phyloP scores from a whole-genome alignment of 1,284 basidiomycete species.

The Macrocybe sp. region DNA sequence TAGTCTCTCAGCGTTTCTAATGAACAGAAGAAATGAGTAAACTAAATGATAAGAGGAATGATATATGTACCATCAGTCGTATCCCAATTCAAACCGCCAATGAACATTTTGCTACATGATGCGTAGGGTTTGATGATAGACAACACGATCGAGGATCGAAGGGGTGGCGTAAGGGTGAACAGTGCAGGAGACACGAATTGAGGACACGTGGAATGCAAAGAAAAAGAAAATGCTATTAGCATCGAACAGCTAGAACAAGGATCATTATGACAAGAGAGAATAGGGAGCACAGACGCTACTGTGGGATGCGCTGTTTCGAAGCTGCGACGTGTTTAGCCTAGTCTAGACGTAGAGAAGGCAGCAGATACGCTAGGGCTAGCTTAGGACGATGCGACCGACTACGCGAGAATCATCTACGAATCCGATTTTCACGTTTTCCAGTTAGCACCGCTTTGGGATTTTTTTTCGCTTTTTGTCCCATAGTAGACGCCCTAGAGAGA shows the following conservation, averaged over 20 bases:
- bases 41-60: slow-evolving; percentile 18
- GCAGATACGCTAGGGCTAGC: slow-evolving; percentile 63
- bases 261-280: slow-evolving; percentile 52
- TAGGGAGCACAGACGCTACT: slow-evolving; percentile 62
- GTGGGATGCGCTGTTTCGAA: slow-evolving; percentile 28
- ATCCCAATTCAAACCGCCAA: slow-evolving; percentile 96
- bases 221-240: slow-evolving; percentile 67
- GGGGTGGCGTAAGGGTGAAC: slow-evolving; percentile 12
- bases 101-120: slow-evolving; percentile 86
- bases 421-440: slow-evolving; percentile 15
- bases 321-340: slow-evolving; percentile 46
- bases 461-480: slow-evolving; percentile 16
- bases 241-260: slow-evolving; percentile 69
- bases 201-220: slow-evolving; percentile 27
- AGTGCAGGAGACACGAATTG: slow-evolving; percentile 4
- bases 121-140: too few species aligned
- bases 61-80: slow-evolving; percentile 82
- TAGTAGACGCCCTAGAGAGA: slow-evolving; percentile 28
- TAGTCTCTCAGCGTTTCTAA: slow-evolving; percentile 81
- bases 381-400: slow-evolving; percentile 64
- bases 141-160: slow-evolving; percentile 9
- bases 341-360: slow-evolving; percentile 60
- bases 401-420: slow-evolving; percentile 39
- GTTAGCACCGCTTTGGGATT: slow-evolving; percentile 11
- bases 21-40: slow-evolving; percentile 27